Evolutionary conservation across 2,329 filamentous ascomycete genomes (phyloP).

Genomic region (Thielaviopsis punctulata): DNA sequence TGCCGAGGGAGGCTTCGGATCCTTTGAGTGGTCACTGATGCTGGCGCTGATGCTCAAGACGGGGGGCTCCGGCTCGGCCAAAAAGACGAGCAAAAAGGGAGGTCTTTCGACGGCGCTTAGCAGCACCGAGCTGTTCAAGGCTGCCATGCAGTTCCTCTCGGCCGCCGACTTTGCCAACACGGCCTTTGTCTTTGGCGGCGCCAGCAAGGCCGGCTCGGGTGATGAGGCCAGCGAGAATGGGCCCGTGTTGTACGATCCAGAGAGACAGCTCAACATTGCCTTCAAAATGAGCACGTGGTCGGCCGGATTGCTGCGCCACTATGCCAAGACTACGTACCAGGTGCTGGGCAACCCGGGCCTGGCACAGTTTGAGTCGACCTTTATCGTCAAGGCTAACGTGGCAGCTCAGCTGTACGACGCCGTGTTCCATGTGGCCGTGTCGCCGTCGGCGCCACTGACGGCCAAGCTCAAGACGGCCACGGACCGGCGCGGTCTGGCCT

Average conservation of each 20-base stretch:
- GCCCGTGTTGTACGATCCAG: conserved; percentile 65
- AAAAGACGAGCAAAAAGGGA: conserved; percentile 32
- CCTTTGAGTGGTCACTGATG: conserved; percentile 78
- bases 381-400: conserved; percentile 48
- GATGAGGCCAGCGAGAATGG: conserved; percentile 26
- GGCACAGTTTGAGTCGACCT: conserved; percentile 72
- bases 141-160: conserved; percentile 71
- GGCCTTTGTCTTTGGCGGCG: conserved; percentile 35
- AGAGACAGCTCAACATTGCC: conserved; percentile 59
- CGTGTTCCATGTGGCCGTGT: conserved; percentile 22
- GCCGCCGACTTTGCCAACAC: conserved; percentile 53
- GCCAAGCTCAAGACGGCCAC: conserved; percentile 7
- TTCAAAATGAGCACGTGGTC: conserved; percentile 88
- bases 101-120: conserved; percentile 69
- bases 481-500: conserved; percentile 23
- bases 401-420: conserved; percentile 38
- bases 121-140: conserved; percentile 89
- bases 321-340: conserved; percentile 57
- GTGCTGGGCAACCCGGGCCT: conserved; percentile 56
- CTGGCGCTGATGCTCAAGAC: conserved; percentile 64
- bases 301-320: conserved; percentile 52
- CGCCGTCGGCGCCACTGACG: conserved; percentile 18
- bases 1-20: conserved; percentile 70
- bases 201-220: conserved; percentile 15
- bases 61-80: conserved; percentile 23